Evolutionary conservation across 2,329 filamentous ascomycete species (phyloP).

Genomic region (Colletotrichum chlorophyti): DNA sequence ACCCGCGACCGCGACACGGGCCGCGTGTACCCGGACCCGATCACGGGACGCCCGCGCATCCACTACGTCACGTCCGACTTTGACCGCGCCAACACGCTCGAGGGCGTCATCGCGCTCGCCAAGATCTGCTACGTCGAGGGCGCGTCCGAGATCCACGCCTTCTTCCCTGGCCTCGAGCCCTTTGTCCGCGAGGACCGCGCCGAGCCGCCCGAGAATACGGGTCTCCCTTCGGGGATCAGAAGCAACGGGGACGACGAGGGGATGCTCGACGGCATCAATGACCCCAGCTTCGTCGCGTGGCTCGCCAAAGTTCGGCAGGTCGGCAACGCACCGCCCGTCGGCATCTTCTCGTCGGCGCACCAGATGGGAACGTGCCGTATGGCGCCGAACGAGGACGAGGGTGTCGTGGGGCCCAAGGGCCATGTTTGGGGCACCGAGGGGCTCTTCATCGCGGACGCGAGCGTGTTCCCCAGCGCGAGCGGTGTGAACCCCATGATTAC

Average conservation of each 20-base stretch:
- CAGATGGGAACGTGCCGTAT: constrained; percentile 84
- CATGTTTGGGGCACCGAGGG: constrained; percentile 70
- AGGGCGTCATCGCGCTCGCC: constrained; percentile 74
- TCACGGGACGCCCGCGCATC: constrained; percentile 68
- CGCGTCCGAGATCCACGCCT: constrained; percentile 78
- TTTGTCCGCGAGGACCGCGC: constrained; percentile 55
- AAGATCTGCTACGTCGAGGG: constrained; percentile 82
- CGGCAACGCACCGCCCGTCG: constrained; percentile 57
- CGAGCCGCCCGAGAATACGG: constrained; percentile 27
- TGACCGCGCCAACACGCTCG: constrained; percentile 75
- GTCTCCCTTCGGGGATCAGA: not conserved
- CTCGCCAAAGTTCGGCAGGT: constrained; percentile 55
- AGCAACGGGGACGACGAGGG: constrained; percentile 8
- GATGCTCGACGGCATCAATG: constrained; percentile 50
- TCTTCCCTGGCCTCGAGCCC: constrained; percentile 65
- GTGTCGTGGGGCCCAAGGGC: constrained; percentile 65
- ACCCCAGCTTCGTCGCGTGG: constrained; percentile 69
- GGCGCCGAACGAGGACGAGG: constrained; percentile 58
- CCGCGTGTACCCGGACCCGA: constrained; percentile 74
- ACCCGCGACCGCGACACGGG: constrained; percentile 79
- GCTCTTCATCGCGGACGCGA: constrained; percentile 76
- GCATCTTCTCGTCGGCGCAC: constrained; percentile 73
- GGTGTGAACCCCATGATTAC: constrained; percentile 87
- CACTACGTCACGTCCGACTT: constrained; percentile 74
- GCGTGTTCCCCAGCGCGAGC: constrained; percentile 77